Percentiles rank a stretch among this genome's conserved stretches.
Conservation (phyloP, 352 stramenopile species). For the Pilasporangium apinafurcum region DNA sequence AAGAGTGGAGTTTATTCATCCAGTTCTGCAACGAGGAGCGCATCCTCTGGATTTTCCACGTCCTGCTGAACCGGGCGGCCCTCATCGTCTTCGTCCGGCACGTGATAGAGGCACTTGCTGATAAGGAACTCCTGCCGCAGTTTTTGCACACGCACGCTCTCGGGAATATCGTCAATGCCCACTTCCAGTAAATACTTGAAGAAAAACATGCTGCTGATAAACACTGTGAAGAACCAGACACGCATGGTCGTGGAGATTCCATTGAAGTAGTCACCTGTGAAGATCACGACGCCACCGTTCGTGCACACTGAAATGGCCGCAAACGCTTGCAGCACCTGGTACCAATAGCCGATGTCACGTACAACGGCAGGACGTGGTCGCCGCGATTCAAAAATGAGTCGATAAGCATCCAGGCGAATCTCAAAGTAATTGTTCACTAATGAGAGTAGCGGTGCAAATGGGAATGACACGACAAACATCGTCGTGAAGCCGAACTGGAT, state of each 20-base stretch:
- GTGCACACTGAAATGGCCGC: constrained; percentile 89
- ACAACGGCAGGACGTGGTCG: constrained; percentile 76
- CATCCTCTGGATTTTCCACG: constrained; percentile 29
- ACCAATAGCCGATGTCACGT: constrained; percentile 91
- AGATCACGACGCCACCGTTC: constrained; percentile 91
- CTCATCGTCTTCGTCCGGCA: constrained; percentile 68
- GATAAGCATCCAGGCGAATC: constrained; percentile 87
- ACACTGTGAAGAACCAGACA: constrained; percentile 79
- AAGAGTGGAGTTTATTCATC: too few species aligned
- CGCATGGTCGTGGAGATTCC: constrained; percentile 36
- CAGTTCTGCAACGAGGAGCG: constrained; percentile 50
- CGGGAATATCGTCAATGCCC: constrained; percentile 66
- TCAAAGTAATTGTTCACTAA: constrained; percentile 92
- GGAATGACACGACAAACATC: constrained; percentile 91
- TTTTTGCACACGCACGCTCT: constrained; percentile 67
- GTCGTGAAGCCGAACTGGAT: constrained; percentile 86
- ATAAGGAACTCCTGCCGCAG: constrained; percentile 80
- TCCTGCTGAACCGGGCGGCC: constrained; percentile 16
- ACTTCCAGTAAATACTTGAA: constrained; percentile 79
- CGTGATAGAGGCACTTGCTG: constrained; percentile 81
- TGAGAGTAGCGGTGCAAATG: constrained; percentile 88
- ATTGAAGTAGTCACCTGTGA: constrained; percentile 84
- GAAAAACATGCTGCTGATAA: constrained; percentile 74
- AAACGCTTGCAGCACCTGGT: constrained; percentile 84
- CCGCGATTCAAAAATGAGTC: constrained; percentile 74